Conservation (phyloP, 768 basidiomycete species). For the Leccinum arenicola region DNA sequence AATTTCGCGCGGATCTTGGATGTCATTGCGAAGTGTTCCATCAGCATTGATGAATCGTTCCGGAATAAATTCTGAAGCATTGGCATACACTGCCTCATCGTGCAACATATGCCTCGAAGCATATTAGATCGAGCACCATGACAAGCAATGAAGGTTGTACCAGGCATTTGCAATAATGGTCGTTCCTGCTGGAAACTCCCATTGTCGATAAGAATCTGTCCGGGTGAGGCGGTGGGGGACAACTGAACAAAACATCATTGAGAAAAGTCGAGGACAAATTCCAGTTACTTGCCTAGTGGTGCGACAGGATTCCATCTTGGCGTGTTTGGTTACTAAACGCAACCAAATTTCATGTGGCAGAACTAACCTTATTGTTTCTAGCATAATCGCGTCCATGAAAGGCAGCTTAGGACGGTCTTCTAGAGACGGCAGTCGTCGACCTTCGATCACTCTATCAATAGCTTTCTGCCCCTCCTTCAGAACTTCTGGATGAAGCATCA, state of each 20-base stretch:
- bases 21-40: neutral
- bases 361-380: conserved; percentile 2
- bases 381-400: conserved; percentile 3
- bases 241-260: neutral
- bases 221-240: conserved; percentile 4
- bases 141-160: neutral
- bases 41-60: neutral
- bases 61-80: conserved; percentile 3
- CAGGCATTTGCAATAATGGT: conserved; percentile 1
- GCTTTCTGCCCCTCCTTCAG: neutral
- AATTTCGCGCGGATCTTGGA: conserved; percentile 4
- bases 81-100: conserved; percentile 1
- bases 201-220: neutral
- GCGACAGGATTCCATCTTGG: conserved; percentile 10
- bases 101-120: conserved; percentile 7
- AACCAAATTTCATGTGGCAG: neutral
- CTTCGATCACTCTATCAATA: neutral
- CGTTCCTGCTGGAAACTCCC: conserved; percentile 4
- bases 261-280: neutral
- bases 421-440: neutral
- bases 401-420: neutral
- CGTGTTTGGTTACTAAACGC: neutral
- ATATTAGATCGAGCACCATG: neutral
- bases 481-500: conserved; percentile 4
- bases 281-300: neutral